phyloP scores from a whole-genome alignment of 73 alveolate species.

The Uronychia binucleata region DNA sequence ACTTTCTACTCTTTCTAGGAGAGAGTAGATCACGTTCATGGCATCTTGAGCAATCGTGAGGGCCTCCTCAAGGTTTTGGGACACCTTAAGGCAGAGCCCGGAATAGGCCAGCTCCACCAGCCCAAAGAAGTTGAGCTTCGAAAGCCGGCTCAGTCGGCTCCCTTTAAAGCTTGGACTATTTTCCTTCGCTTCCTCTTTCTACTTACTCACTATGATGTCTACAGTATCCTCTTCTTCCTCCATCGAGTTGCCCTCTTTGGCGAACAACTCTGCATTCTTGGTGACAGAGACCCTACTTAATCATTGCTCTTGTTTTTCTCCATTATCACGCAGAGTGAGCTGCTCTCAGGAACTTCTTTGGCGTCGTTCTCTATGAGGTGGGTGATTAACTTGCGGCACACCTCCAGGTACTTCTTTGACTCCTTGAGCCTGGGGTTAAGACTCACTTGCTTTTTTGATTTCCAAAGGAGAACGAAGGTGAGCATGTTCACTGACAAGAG shows the following conservation, averaged over 20 bases:
- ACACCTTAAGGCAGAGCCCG: neutral
- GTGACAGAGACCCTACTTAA: no score
- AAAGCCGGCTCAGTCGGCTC: neutral
- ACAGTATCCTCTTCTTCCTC: neutral
- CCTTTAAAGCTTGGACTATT: neutral
- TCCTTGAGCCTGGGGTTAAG: neutral
- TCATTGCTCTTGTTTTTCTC: neutral
- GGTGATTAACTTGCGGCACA: neutral
- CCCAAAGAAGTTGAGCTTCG: neutral
- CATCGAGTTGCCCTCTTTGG: neutral
- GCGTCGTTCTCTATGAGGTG: neutral
- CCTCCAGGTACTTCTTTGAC: neutral
- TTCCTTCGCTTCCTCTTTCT: neutral
- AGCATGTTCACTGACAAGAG: neutral
- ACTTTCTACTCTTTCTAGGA: neutral
- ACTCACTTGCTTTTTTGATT: neutral
- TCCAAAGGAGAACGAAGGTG: neutral
- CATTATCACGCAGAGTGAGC: neutral
- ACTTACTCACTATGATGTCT: neutral
- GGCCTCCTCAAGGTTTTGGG: neutral
- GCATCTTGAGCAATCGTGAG: constrained; percentile 1
- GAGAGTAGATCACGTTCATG: neutral
- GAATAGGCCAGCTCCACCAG: neutral
- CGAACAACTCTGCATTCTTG: neutral
- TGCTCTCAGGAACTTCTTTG: neutral